Evolutionary conservation across 768 basidiomycete species (phyloP).

Genomic region (Harrya chromipes): DNA sequence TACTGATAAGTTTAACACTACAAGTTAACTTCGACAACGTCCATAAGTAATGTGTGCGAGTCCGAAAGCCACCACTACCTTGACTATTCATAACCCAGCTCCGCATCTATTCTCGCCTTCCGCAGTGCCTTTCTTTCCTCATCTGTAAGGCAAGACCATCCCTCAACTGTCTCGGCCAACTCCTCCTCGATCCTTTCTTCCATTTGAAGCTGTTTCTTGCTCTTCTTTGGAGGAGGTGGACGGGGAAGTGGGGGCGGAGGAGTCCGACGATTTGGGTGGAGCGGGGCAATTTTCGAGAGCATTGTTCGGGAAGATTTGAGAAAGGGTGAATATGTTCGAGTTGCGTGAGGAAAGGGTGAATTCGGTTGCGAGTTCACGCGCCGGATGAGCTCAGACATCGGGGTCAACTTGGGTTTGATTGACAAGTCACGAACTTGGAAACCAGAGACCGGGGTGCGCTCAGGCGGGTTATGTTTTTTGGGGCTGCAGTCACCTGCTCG

Average conservation of each 20-base stretch:
- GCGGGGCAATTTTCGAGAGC: conserved; percentile 68
- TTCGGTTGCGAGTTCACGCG: conserved; percentile 65
- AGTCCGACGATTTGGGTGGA: conserved; percentile 69
- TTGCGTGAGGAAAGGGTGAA: conserved; percentile 42
- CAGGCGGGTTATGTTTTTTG: neutral
- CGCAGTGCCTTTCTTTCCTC: conserved; percentile 50
- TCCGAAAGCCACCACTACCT: neutral
- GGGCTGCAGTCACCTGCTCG: conserved; percentile 3
- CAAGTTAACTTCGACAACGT: neutral
- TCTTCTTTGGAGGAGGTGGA: conserved; percentile 71
- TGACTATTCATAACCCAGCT: conserved; percentile 53
- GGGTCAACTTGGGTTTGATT: conserved; percentile 52
- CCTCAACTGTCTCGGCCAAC: conserved; percentile 68
- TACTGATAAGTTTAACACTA: neutral
- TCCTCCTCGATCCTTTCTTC: conserved; percentile 84
- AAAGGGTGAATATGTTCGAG: conserved; percentile 56
- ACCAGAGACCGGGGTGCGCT: conserved; percentile 10
- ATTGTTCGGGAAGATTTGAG: conserved; percentile 60
- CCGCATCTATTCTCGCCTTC: conserved; percentile 59
- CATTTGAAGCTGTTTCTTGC: conserved; percentile 70
- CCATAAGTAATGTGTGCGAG: neutral
- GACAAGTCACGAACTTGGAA: conserved; percentile 33
- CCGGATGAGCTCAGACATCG: conserved; percentile 75
- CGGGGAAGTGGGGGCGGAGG: conserved; percentile 73
- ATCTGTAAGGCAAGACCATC: conserved; percentile 45